Percentiles rank a stretch among this genome's conserved stretches.
Conservation (phyloP, 140 eudicot genomes). For the Senecio squalidus region DNA sequence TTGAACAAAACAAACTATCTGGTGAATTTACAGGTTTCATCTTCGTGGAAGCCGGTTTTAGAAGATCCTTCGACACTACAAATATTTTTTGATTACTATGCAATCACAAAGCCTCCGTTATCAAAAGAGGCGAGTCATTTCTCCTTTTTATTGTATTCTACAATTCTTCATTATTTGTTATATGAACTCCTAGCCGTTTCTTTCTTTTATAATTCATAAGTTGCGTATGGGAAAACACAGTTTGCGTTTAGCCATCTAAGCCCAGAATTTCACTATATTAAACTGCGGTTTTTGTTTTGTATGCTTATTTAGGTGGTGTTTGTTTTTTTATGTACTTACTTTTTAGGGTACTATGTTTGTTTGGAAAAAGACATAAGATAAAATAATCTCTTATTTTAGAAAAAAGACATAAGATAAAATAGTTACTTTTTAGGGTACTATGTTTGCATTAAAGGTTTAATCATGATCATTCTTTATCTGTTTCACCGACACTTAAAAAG, state of each 20-base stretch:
- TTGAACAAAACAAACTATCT: constrained; percentile 1
- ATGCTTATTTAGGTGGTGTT: background rate
- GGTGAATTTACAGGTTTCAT: constrained; percentile 62
- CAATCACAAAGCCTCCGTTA: constrained; percentile 73
- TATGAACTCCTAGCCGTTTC: background rate
- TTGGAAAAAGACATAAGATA: too few relatives aligned
- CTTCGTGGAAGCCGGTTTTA: constrained; percentile 77
- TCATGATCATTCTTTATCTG: background rate
- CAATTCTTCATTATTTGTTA: background rate
- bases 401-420: too few relatives aligned
- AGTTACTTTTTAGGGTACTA: too few relatives aligned
- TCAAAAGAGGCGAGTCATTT: constrained; percentile 68
- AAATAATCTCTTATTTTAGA: too few relatives aligned
- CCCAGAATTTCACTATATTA: background rate
- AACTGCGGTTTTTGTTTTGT: background rate
- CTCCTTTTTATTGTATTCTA: background rate
- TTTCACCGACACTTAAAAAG: background rate
- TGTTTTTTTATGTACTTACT: background rate
- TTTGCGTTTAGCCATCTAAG: background rate
- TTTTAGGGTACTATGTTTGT: too few relatives aligned
- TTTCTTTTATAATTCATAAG: background rate
- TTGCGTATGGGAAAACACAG: background rate
- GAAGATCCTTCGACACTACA: constrained; percentile 89
- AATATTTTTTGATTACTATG: constrained; percentile 91
- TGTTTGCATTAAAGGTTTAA: too few relatives aligned